phyloP scores from a whole-genome alignment of 139 green algal species.

The Chlamydomonas sp. region DNA sequence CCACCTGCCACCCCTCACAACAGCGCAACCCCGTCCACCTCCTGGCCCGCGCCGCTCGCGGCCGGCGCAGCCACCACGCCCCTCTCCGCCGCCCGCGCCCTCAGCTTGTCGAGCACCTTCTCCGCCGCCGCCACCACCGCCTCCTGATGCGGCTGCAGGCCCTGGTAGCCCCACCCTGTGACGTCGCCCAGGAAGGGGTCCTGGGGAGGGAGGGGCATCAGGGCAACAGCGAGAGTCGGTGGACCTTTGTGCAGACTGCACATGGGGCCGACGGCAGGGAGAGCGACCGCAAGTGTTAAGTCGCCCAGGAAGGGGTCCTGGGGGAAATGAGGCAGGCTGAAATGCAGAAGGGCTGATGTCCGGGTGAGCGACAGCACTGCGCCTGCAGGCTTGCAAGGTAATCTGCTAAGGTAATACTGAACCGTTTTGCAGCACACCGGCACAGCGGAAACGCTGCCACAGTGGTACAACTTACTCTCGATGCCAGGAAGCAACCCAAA shows the following conservation, averaged over 20 bases:
- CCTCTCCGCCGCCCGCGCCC: background rate
- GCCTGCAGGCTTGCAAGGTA: background rate
- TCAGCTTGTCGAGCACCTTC: background rate
- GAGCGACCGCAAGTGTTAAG: background rate
- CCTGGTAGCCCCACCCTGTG: conserved; percentile 31
- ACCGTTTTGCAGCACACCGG: background rate
- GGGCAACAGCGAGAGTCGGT: too few relatives aligned
- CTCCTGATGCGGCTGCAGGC: conserved; percentile 39
- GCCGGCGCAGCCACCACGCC: background rate
- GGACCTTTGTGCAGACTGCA: background rate
- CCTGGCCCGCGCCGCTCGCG: too few relatives aligned
- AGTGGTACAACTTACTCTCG: background rate
- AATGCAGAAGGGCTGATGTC: background rate
- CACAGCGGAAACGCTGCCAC: background rate
- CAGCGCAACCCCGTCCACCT: too few relatives aligned
- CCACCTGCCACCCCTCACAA: too few relatives aligned
- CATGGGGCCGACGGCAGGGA: background rate
- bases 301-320: conserved; percentile 4
- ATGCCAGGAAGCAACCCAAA: background rate
- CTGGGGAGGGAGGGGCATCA: background rate
- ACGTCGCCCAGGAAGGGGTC: conserved; percentile 41
- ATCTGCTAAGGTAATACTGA: too few relatives aligned
- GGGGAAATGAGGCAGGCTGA: background rate
- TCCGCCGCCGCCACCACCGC: background rate
- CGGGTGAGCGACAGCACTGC: background rate